Percentiles rank a stretch among this genome's conserved stretches.
phyloP scores from a whole-genome alignment of 2,329 filamentous ascomycete genomes.

The Colletotrichum horii region DNA sequence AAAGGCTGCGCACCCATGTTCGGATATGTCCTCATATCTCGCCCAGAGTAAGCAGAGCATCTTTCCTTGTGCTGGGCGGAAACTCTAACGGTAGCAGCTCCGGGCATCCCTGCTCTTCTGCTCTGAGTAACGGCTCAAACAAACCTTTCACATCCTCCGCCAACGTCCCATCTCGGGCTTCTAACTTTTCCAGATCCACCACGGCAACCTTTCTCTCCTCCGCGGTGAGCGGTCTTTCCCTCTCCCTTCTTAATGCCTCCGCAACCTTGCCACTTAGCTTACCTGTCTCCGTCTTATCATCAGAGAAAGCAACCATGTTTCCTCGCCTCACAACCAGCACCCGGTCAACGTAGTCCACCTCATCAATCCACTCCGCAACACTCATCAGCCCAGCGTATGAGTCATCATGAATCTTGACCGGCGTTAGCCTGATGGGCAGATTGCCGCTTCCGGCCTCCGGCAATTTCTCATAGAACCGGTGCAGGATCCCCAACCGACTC shows the following conservation, averaged over 20 bases:
- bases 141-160: constrained; percentile 28
- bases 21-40: not conserved
- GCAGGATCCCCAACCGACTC: constrained; percentile 47
- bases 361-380: constrained; percentile 43
- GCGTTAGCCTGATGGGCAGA: constrained; percentile 47
- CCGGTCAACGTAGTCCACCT: constrained; percentile 31
- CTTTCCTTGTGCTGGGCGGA: not conserved
- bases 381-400: constrained; percentile 44
- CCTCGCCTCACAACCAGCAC: constrained; percentile 45
- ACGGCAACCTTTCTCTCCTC: constrained; percentile 28
- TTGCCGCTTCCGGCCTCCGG: constrained; percentile 38
- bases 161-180: constrained; percentile 24
- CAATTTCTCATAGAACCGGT: constrained; percentile 40
- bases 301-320: constrained; percentile 37
- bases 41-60: constrained; percentile 10
- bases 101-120: constrained; percentile 5
- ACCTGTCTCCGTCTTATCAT: not conserved
- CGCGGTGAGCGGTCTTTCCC: constrained; percentile 30
- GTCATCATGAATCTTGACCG: constrained; percentile 49
- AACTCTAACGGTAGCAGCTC: constrained; percentile 26
- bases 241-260: constrained; percentile 29
- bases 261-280: constrained; percentile 19
- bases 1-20: not conserved
- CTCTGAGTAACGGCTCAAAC: constrained; percentile 26
- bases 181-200: constrained; percentile 30